phyloP scores from a whole-genome alignment of 2,329 filamentous ascomycete species.

The Nectriaceae sp. region DNA sequence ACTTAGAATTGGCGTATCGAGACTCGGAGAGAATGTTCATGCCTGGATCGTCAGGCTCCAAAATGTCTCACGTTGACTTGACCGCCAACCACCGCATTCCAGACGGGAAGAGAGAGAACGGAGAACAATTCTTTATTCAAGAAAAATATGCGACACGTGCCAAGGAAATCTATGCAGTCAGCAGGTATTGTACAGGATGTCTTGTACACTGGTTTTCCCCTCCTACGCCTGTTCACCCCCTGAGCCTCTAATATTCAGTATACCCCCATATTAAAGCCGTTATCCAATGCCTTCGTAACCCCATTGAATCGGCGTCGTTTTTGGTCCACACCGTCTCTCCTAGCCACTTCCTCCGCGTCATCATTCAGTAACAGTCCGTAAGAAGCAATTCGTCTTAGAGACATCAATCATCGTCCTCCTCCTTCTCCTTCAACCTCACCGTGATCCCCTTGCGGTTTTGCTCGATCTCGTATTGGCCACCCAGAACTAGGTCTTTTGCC shows the following conservation, averaged over 20 bases:
- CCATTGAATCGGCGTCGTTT: too few species aligned
- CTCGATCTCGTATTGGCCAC: constrained; percentile 74
- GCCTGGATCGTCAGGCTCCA: constrained; percentile 24
- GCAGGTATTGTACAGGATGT: constrained; percentile 23
- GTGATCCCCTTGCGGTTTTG: constrained; percentile 41
- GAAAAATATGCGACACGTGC: constrained; percentile 13
- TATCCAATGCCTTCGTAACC: too few species aligned
- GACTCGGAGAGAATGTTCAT: constrained; percentile 6
- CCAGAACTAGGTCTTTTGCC: constrained; percentile 88
- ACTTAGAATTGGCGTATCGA: constrained; percentile 3
- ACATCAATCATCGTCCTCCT: constrained; percentile 36
- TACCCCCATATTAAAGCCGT: too few species aligned
- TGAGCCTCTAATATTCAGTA: too few species aligned
- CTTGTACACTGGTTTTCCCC: constrained; percentile 14
- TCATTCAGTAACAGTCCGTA: too few species aligned
- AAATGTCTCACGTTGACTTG: too few species aligned
- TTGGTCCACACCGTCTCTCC: too few species aligned
- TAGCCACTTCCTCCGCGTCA: too few species aligned
- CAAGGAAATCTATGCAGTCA: constrained; percentile 25
- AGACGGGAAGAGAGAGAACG: too few species aligned
- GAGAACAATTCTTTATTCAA: neutral
- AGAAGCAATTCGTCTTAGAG: too few species aligned
- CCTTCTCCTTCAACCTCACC: constrained; percentile 46
- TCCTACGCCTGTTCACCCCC: too few species aligned
- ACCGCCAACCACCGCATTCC: too few species aligned